Base-by-base conservation (phyloP, 1,284 basidiomycete species). In the Vanrija sp. region DNA sequence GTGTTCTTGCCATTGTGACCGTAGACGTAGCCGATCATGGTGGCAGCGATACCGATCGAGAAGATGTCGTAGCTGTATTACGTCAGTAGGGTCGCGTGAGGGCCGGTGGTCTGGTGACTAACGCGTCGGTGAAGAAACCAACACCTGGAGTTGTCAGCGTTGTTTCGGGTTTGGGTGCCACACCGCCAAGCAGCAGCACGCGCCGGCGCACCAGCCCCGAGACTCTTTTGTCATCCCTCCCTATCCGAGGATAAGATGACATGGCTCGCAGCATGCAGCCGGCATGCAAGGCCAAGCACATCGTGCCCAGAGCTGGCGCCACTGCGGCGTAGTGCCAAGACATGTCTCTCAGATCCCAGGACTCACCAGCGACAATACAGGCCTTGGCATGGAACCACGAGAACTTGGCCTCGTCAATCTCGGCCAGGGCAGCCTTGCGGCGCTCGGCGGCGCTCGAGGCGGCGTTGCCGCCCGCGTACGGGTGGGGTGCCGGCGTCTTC, bases 1-100 rank as follows among this genome's bases (percentile, higher is more conserved):
- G 79, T 81, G 55, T 65, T 72, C 26, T 72, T 60, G 9, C 74
- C 65, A 59, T 75, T 59, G 56, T 62, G 54, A 55, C 85, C 84
- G 68, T 91, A 91, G 46, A 89, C 84, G 65, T 84, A 86, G 16
- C 86, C 86, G 44, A 91, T 76, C 87, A 91, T 90, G 1, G 79
- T 78, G 0, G 86, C 83, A 0, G 83, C 87, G 45, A 90, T 85
- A 65, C 85, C 89, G 76, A 91, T 80, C 34, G 34, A 34, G 34
- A 34, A 34, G 34, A 34, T 34, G 34, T 34, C 34, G 12, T 34
- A 34, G 12, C 34, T 34, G 34, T 34, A 10, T 14, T 8, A 12
- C 12, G 34, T 34, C 12, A 34, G 34, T 15, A 34, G 9, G 9
- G 34, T 34, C 34, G 34, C 12, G 34, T 34, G 34, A 34, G 9